Percentiles rank a stretch among this genome's conserved stretches.
phyloP scores from a whole-genome alignment of 495 filamentous ascomycete genomes.

The Darksidea phi region DNA sequence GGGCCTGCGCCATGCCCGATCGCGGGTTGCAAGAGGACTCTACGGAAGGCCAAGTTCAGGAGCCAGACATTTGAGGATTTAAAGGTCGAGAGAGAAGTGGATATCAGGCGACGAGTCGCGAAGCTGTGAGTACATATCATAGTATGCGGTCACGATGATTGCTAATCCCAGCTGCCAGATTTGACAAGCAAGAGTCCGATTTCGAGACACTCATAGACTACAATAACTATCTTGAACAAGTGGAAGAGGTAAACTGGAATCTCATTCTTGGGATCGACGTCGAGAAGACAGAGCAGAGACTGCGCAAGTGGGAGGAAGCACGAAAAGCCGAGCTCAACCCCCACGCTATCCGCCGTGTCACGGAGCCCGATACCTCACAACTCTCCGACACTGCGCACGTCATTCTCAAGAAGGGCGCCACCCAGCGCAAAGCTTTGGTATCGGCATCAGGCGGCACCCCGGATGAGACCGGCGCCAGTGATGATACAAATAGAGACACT shows the following conservation, averaged over 20 bases:
- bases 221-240: conserved; percentile 92
- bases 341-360: conserved; percentile 3
- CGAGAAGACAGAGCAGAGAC: conserved; percentile 64
- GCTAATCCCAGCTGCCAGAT: conserved; percentile 36
- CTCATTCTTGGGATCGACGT: conserved; percentile 71
- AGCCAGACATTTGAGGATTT: conserved; percentile 89
- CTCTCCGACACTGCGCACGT: conserved; percentile 44
- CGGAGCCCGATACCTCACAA: neutral
- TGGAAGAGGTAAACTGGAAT: conserved; percentile 87
- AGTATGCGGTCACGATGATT: neutral
- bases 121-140: conserved; percentile 55
- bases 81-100: conserved; percentile 87
- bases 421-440: conserved; percentile 31
- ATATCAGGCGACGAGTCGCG: conserved; percentile 78
- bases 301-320: conserved; percentile 64
- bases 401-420: conserved; percentile 64
- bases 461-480: conserved; percentile 28
- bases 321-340: conserved; percentile 61
- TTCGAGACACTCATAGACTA: conserved; percentile 77
- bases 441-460: conserved; percentile 36
- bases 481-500: conserved; percentile 37
- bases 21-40: conserved; percentile 76
- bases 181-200: conserved; percentile 87
- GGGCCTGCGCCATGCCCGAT: conserved; percentile 90
- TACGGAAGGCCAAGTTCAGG: conserved; percentile 81